phyloP scores from a whole-genome alignment of 129 eudicot genomes.

The Smallanthus sonchifolius region DNA sequence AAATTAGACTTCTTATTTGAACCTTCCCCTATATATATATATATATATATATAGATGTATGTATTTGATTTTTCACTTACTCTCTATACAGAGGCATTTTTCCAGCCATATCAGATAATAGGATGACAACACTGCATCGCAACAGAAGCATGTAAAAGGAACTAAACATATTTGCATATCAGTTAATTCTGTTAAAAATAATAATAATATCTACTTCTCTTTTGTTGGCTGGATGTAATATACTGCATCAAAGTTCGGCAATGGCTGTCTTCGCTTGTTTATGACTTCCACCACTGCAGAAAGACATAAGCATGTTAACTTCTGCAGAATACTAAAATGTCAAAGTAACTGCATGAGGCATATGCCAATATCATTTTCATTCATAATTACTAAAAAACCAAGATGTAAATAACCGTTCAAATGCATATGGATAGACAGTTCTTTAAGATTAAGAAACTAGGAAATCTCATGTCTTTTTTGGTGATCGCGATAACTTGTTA shows the following conservation, averaged over 20 bases:
- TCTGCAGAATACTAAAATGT: background rate
- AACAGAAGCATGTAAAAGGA: slow-evolving; percentile 11
- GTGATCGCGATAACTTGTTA: no score
- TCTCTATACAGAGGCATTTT: slow-evolving; percentile 68
- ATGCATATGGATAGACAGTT: no score
- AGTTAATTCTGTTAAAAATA: background rate
- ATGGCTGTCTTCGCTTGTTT: slow-evolving; percentile 75
- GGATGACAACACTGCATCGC: slow-evolving; percentile 58
- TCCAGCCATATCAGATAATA: slow-evolving; percentile 85
- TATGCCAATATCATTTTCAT: no score
- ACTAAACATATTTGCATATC: background rate
- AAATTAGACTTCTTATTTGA: no score
- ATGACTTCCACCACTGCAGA: slow-evolving; percentile 86
- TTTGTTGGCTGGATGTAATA: slow-evolving; percentile 88
- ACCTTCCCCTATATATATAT: background rate
- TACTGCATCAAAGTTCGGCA: slow-evolving; percentile 83
- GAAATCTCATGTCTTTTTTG: no score
- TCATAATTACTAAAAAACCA: no score
- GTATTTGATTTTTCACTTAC: slow-evolving; percentile 52
- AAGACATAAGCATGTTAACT: background rate
- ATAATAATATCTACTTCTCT: slow-evolving; percentile 53
- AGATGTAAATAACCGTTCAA: no score
- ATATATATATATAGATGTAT: no score
- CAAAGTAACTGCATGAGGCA: no score
- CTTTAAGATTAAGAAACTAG: no score